Base-by-base conservation (phyloP, 1,139 yeast genomes). In the Kodamaea derodonti region DNA sequence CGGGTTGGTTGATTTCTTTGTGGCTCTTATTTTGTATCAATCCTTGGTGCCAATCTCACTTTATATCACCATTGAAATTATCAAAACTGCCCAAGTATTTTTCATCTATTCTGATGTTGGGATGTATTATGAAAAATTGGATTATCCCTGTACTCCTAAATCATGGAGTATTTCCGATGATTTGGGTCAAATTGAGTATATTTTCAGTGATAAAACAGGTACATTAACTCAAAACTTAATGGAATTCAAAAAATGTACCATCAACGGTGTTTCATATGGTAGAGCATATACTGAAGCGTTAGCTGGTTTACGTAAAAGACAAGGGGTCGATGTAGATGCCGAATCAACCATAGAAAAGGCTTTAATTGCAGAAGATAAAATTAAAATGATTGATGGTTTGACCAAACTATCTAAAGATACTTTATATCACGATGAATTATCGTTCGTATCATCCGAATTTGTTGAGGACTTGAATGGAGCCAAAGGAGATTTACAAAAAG, bases 151-250 rank as follows among this genome's bases (percentile, higher is more conserved):
- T 51, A 72, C 75, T 2, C 82, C 82, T 1, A 75, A 75, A 46
- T 68, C 80, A 1, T 76, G 83, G 83, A 70, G 72, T 36, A 75
- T 76, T 33, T 74, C 80, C 11, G 83, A 76, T 56, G 83, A 76
- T 51, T 62, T 76, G 46, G 83, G 83, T n/a, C 83, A 76, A 52
- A 75, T 76, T 39, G 81, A 76, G 49, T 76, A 76, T 47, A 66
- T 76, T 32, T 76, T 76, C 52, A 72, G 80, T 60, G 82, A 76
- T 54, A 76, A 76, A 43, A 76, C 82, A 0, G 82, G 82, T 24
- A 76, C 82, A 0, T 60, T 76, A 39, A 76, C 82, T 3, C 81
- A 75, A 49, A 76, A 76, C 46, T 60, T 76, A 31, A 76, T 76
- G 82, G 81, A 76, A 48, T 76, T 75, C 54, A 73, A 72, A 39